Percentiles rank a stretch among this genome's conserved stretches.
phyloP scores from a whole-genome alignment of 2,329 filamentous ascomycete species.

The Diaporthe batatas region DNA sequence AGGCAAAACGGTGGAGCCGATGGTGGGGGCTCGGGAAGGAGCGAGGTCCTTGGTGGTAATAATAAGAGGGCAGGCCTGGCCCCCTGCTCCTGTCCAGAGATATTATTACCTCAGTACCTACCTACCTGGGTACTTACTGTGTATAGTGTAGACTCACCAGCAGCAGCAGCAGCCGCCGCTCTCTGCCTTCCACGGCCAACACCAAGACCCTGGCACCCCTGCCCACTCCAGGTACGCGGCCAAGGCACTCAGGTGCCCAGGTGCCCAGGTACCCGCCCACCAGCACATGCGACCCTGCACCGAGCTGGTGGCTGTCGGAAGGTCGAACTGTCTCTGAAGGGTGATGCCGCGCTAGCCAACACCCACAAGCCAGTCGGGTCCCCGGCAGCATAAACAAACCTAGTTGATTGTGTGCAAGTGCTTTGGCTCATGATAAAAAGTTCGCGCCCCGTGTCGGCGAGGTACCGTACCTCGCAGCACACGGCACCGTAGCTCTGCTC shows the following conservation, averaged over 20 bases:
- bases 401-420: not conserved
- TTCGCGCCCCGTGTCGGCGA: conserved; percentile 6
- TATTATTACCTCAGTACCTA: too few species aligned
- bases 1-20: not conserved
- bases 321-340: conserved; percentile 33
- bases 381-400: conserved; percentile 16
- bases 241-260: conserved; percentile 1
- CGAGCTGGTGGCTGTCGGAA: conserved; percentile 29
- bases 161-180: not conserved
- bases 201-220: conserved; percentile 5
- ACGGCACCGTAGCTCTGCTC: too few species aligned
- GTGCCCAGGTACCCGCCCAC: not conserved
- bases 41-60: conserved; percentile 24
- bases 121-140: too few species aligned
- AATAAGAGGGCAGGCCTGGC: conserved; percentile 7
- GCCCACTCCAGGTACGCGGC: conserved; percentile 14
- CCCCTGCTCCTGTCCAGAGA: conserved; percentile 9
- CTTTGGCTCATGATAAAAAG: conserved; percentile 20
- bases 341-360: conserved; percentile 28
- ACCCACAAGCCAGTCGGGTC: conserved; percentile 30
- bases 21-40: conserved; percentile 4
- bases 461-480: not conserved
- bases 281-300: conserved; percentile 12
- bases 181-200: not conserved
- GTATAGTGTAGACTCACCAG: conserved; percentile 13